Evolutionary conservation across 2,329 filamentous ascomycete genomes (phyloP).

Genomic region (Fonsecaea monophora): DNA sequence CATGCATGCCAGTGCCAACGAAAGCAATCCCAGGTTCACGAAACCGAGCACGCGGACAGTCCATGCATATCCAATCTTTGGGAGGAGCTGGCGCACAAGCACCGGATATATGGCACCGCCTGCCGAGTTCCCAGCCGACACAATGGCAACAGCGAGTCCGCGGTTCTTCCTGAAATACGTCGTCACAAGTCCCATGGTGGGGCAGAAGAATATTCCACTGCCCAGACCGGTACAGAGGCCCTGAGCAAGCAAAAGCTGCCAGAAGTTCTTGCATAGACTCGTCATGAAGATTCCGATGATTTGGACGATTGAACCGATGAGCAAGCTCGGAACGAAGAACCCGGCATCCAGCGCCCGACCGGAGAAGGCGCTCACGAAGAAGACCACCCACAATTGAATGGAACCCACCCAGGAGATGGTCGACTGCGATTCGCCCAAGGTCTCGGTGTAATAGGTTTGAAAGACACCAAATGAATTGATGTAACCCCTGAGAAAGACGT

Average conservation of each 20-base stretch:
- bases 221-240: conserved; percentile 65
- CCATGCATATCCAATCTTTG: conserved; percentile 68
- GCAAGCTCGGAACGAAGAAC: conserved; percentile 55
- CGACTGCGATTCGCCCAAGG: conserved; percentile 51
- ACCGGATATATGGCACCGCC: conserved; percentile 71
- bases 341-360: conserved; percentile 61
- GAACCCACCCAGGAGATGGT: conserved; percentile 62
- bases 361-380: conserved; percentile 59
- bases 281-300: conserved; percentile 61
- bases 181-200: conserved; percentile 61
- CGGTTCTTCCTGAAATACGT: conserved; percentile 69
- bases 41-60: conserved; percentile 68
- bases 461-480: conserved; percentile 64
- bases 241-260: conserved; percentile 59
- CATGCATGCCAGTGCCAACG: conserved; percentile 50
- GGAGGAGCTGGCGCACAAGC: conserved; percentile 63
- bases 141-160: conserved; percentile 65
- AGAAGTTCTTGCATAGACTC: conserved; percentile 55
- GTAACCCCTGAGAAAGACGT: conserved; percentile 45
- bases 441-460: conserved; percentile 59
- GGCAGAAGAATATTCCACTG: conserved; percentile 61
- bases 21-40: conserved; percentile 59
- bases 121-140: conserved; percentile 65
- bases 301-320: conserved; percentile 53
- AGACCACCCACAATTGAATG: conserved; percentile 58